Conservation (phyloP, 192 early-diverging fungal species). For the Coemansia sp. region DNA sequence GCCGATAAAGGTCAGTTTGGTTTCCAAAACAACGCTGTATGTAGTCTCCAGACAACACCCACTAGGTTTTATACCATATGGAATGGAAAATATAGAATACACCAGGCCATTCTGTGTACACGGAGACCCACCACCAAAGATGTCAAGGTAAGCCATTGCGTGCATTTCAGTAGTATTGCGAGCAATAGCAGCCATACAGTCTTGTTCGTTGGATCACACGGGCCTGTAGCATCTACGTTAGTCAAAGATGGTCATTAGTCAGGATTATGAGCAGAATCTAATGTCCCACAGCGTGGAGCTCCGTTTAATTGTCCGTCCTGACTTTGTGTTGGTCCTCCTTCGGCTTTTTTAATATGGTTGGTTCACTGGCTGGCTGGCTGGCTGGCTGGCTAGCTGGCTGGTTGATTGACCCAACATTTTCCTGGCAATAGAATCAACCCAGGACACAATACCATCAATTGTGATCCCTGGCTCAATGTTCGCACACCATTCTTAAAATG, state of each 20-base stretch:
- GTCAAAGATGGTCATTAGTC: background rate
- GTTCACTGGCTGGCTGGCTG: background rate
- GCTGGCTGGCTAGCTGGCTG: background rate
- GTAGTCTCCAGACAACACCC: background rate
- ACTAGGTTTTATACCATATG: too few relatives aligned
- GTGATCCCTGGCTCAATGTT: background rate
- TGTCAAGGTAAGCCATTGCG: background rate
- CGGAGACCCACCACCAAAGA: background rate
- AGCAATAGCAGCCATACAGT: background rate
- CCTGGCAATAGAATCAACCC: background rate
- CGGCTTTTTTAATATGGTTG: background rate
- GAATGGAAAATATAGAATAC: background rate
- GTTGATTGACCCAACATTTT: background rate
- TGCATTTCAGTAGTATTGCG: background rate
- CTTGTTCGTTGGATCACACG: background rate
- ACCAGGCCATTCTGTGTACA: conserved; percentile 1
- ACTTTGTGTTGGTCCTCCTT: background rate
- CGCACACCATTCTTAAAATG: background rate
- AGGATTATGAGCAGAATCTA: background rate
- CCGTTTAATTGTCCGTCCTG: conserved; percentile 1
- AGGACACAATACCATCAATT: background rate
- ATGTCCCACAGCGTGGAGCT: background rate
- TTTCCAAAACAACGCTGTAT: background rate
- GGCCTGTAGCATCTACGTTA: background rate
- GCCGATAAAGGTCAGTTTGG: background rate